phyloP scores from a whole-genome alignment of 768 basidiomycete species.

The Termitomyces bulborhizus region DNA sequence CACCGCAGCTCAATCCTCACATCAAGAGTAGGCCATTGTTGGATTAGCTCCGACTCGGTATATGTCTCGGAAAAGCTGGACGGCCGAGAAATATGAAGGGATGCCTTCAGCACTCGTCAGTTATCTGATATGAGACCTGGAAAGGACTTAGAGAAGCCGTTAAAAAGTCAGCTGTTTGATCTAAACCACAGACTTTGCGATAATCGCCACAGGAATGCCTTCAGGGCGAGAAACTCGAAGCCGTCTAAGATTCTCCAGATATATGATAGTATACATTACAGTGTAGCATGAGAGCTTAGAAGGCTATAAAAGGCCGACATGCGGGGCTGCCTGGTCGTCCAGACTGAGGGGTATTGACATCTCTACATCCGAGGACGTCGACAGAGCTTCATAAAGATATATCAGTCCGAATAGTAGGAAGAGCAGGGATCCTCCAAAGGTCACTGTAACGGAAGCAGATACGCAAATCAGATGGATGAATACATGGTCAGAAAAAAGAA shows the following conservation, averaged over 20 bases:
- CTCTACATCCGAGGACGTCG: slow-evolving; percentile 28
- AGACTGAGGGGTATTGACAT: slow-evolving; percentile 19
- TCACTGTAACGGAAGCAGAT: slow-evolving; percentile 43
- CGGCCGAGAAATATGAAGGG: background rate
- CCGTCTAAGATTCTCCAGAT: background rate
- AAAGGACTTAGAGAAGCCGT: background rate
- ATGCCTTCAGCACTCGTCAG: background rate
- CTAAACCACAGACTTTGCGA: background rate
- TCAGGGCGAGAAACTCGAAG: background rate
- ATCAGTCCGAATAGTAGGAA: slow-evolving; percentile 82
- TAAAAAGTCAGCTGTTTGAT: background rate
- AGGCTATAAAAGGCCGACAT: slow-evolving; percentile 3
- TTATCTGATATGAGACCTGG: background rate
- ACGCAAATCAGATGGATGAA: background rate
- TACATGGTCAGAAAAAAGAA: background rate
- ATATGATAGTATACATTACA: slow-evolving; percentile 1
- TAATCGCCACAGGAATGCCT: background rate
- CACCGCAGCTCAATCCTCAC: too few relatives aligned
- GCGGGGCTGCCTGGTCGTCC: slow-evolving; percentile 10
- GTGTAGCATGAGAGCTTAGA: background rate
- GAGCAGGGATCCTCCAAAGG: slow-evolving; percentile 71
- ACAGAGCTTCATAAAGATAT: slow-evolving; percentile 64
- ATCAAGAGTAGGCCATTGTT: too few relatives aligned
- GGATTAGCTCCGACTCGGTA: too few relatives aligned
- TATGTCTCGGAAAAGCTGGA: background rate